phyloP scores from a whole-genome alignment of 192 early-diverging fungal species.

The Backusella liffmaniae region DNA sequence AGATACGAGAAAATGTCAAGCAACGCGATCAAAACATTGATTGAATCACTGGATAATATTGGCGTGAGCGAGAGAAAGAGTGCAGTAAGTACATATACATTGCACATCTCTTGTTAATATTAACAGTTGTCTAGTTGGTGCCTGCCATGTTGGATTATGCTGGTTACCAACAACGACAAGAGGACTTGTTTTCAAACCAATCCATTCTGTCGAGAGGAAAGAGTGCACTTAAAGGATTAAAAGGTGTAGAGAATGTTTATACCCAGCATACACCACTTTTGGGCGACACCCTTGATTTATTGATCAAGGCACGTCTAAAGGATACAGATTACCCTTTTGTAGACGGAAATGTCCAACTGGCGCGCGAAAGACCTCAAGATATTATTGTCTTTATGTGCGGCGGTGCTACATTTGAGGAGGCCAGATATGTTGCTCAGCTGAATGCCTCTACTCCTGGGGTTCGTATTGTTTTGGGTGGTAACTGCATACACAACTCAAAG shows the following conservation, averaged over 20 bases:
- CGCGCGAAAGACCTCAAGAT: conserved; percentile 82
- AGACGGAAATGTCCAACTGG: conserved; percentile 49
- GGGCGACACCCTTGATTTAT: conserved; percentile 70
- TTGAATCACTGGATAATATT: conserved; percentile 67
- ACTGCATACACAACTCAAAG: conserved; percentile 79
- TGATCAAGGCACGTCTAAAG: conserved; percentile 80
- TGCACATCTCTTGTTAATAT: not conserved
- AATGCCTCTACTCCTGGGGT: conserved; percentile 78
- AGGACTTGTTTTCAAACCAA: conserved; percentile 88
- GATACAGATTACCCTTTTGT: conserved; percentile 78
- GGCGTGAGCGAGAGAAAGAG: conserved; percentile 76
- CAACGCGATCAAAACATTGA: conserved; percentile 70
- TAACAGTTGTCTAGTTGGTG: conserved; percentile 41
- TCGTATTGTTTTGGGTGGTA: conserved; percentile 89
- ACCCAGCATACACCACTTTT: conserved; percentile 93
- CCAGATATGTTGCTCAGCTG: conserved; percentile 79
- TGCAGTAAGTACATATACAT: conserved; percentile 45
- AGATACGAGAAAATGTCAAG: conserved; percentile 84
- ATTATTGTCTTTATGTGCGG: conserved; percentile 96
- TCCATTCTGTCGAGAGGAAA: conserved; percentile 82
- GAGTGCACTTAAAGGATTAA: conserved; percentile 91
- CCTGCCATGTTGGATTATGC: conserved; percentile 75
- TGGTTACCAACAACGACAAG: conserved; percentile 76
- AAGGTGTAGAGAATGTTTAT: conserved; percentile 98
- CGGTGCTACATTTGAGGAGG: conserved; percentile 94